Evolutionary conservation across 148 eudicot species (phyloP).

Genomic region (Spergularia marina): DNA sequence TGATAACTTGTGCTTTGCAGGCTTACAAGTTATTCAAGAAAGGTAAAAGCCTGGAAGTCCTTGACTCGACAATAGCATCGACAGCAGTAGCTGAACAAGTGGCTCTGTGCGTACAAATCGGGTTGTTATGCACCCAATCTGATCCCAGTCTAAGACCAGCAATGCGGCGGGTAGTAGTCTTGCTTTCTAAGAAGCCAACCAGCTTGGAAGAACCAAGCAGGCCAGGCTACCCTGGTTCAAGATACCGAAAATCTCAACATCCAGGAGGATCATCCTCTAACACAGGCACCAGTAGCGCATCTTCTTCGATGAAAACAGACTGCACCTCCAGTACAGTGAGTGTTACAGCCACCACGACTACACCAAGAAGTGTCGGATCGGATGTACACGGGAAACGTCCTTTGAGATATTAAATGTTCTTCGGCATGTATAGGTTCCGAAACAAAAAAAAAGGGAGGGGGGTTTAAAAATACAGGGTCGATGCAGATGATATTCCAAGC

Average conservation of each 20-base stretch:
- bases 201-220: slow-evolving; percentile 63
- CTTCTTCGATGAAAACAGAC: slow-evolving; percentile 30
- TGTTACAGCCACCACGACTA: slow-evolving; percentile 30
- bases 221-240: slow-evolving; percentile 64
- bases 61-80: slow-evolving; percentile 56
- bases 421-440: not conserved
- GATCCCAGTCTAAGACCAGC: slow-evolving; percentile 65
- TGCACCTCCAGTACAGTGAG: slow-evolving; percentile 33
- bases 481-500: too few species aligned
- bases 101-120: slow-evolving; percentile 54
- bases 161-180: slow-evolving; percentile 60
- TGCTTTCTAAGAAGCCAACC: slow-evolving; percentile 60
- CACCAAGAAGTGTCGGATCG: slow-evolving; percentile 14
- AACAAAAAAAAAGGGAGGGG: not conserved
- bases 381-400: slow-evolving; percentile 53
- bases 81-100: slow-evolving; percentile 65
- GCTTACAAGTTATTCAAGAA: slow-evolving; percentile 64
- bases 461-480: too few species aligned
- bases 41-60: slow-evolving; percentile 52
- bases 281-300: slow-evolving; percentile 33
- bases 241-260: slow-evolving; percentile 43
- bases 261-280: slow-evolving; percentile 38
- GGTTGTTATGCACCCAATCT: slow-evolving; percentile 69
- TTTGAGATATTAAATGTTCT: not conserved
- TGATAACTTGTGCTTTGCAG: slow-evolving; percentile 32